phyloP scores from a whole-genome alignment of 192 early-diverging fungal genomes.

The Entomortierella beljakovae region DNA sequence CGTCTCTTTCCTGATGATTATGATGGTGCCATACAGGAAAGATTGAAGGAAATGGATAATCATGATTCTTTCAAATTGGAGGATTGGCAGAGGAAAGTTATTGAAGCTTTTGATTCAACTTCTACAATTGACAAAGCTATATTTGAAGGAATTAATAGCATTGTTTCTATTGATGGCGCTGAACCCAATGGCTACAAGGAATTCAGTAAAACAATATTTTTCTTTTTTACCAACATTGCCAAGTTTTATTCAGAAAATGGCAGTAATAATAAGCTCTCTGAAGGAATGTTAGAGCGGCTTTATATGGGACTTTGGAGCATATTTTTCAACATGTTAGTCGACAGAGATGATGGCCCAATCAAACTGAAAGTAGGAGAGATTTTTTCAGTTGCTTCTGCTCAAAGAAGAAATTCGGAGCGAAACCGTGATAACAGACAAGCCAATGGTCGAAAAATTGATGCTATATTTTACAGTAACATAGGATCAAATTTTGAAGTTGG shows the following conservation, averaged over 20 bases:
- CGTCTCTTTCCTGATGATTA: background rate
- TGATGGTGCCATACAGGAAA: background rate
- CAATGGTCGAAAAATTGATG: conserved; percentile 7
- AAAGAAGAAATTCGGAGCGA: background rate
- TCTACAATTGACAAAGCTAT: background rate
- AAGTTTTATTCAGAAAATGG: background rate
- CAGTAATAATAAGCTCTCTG: background rate
- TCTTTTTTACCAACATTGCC: background rate
- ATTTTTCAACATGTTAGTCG: conserved; percentile 5
- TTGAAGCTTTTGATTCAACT: background rate
- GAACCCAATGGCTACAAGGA: background rate
- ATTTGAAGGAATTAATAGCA: conserved; percentile 2
- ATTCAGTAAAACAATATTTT: background rate
- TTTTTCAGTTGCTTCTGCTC: background rate
- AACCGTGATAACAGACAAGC: background rate
- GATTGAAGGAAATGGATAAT: background rate
- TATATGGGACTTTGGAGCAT: background rate
- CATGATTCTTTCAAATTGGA: background rate
- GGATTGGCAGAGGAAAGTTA: background rate
- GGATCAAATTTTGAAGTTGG: conserved; percentile 1
- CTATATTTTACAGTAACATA: background rate
- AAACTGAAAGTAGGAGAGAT: conserved; percentile 8
- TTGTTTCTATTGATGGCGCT: background rate
- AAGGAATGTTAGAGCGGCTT: background rate
- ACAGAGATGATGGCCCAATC: conserved; percentile 4